phyloP scores from a whole-genome alignment of 495 filamentous ascomycete genomes.

The Trichoderma orchidacearum region DNA sequence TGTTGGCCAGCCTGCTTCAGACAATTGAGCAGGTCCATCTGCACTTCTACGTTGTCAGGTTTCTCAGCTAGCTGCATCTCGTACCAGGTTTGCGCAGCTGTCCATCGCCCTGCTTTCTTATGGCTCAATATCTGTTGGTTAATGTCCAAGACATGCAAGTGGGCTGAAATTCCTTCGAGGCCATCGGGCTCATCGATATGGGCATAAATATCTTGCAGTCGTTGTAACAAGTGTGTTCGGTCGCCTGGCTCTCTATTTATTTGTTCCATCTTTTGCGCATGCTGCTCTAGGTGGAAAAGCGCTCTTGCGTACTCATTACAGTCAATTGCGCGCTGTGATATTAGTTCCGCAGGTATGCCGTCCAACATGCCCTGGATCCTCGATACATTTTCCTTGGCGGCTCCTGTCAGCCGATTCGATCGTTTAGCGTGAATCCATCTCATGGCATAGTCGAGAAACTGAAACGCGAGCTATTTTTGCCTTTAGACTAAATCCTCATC shows the following conservation, averaged over 20 bases:
- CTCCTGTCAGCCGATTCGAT: conserved; percentile 16
- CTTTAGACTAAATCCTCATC: neutral
- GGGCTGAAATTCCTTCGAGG: conserved; percentile 82
- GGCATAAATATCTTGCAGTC: conserved; percentile 84
- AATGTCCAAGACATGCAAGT: conserved; percentile 66
- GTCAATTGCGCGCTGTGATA: conserved; percentile 74
- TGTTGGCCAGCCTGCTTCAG: conserved; percentile 87
- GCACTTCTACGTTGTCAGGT: conserved; percentile 60
- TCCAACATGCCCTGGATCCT: conserved; percentile 32
- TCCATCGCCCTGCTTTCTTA: conserved; percentile 88
- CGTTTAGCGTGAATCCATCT: conserved; percentile 77
- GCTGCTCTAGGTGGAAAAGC: conserved; percentile 86
- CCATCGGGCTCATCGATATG: conserved; percentile 97
- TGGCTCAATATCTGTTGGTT: conserved; percentile 90
- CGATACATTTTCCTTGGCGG: conserved; percentile 17
- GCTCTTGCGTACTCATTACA: conserved; percentile 88
- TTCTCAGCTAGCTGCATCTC: conserved; percentile 70
- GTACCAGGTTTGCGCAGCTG: conserved; percentile 97
- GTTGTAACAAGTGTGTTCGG: conserved; percentile 48
- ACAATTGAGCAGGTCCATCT: conserved; percentile 75
- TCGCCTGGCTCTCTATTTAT: conserved; percentile 18
- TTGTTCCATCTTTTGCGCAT: conserved; percentile 50
- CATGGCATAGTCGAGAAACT: conserved; percentile 79
- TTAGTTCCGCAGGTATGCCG: conserved; percentile 69
- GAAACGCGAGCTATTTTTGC: conserved; percentile 66